Percentiles rank a stretch among this genome's conserved stretches.
phyloP scores from a whole-genome alignment of 2,329 filamentous ascomycete species.

The Scortechinia acanthostroma region DNA sequence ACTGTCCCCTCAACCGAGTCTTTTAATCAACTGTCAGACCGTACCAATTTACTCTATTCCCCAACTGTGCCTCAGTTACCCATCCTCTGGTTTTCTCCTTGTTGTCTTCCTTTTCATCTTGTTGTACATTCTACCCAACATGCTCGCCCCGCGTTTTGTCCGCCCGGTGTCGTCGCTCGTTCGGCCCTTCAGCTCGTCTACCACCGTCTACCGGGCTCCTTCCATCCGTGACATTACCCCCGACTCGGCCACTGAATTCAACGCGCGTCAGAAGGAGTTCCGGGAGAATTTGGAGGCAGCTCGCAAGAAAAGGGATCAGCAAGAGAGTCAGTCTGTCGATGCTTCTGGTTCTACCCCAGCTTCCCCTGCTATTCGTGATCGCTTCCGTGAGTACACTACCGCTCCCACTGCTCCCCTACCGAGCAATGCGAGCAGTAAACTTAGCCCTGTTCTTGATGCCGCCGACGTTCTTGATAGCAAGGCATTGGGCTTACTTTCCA shows the following conservation, averaged over 20 bases:
- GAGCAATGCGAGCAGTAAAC: not conserved
- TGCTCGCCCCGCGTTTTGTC: not conserved
- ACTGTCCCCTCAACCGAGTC: too few relatives aligned
- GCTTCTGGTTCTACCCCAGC: not conserved
- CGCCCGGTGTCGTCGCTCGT: not conserved
- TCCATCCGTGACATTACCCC: not conserved
- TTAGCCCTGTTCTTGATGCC: not conserved
- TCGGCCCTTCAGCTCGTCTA: not conserved
- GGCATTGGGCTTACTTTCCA: not conserved
- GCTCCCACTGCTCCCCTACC: not conserved
- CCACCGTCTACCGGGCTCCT: not conserved
- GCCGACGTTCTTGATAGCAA: not conserved
- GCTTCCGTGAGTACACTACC: constrained; percentile 1
- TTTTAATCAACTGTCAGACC: too few relatives aligned
- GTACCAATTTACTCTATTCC: too few relatives aligned
- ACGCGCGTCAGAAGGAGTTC: not conserved
- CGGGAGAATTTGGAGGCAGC: not conserved
- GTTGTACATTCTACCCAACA: not conserved
- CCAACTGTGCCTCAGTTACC: too few relatives aligned
- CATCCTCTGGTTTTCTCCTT: too few relatives aligned
- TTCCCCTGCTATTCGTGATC: not conserved
- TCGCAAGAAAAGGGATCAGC: not conserved
- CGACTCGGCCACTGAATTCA: not conserved
- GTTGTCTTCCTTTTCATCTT: too few relatives aligned
- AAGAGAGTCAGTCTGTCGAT: constrained; percentile 3